Percentiles rank a stretch among this genome's conserved stretches.
Evolutionary conservation across 2,329 filamentous ascomycete species (phyloP).

Genomic region (Stagonosporopsis chrysanthemi): DNA sequence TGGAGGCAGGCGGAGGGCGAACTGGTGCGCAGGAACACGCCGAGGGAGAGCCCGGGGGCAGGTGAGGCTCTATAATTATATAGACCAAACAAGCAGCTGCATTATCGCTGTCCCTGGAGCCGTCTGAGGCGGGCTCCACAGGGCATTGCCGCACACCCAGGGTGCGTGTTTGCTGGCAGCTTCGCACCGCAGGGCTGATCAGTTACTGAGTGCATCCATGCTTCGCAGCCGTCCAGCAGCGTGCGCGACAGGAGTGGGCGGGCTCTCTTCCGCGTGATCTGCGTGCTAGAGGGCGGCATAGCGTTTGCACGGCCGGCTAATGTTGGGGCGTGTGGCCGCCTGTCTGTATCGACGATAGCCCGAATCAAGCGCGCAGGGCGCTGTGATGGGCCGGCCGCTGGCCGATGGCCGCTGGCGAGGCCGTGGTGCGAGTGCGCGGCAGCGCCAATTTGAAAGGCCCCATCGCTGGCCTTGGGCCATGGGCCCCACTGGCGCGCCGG

Average conservation of each 20-base stretch:
- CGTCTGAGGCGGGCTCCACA: neutral
- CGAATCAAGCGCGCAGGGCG: constrained; percentile 15
- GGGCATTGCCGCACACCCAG: neutral
- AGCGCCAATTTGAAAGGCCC: constrained; percentile 13
- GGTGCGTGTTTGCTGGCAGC: constrained; percentile 7
- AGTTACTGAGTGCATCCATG: constrained; percentile 22
- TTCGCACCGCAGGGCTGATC: neutral
- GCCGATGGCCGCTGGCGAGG: neutral
- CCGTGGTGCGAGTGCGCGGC: constrained; percentile 12
- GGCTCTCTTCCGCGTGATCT: constrained; percentile 40
- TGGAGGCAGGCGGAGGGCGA: constrained; percentile 19
- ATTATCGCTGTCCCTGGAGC: constrained; percentile 3
- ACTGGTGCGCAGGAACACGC: constrained; percentile 16
- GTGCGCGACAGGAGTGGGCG: constrained; percentile 37
- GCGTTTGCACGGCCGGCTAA: constrained; percentile 38
- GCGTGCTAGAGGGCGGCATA: constrained; percentile 29
- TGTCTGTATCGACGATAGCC: constrained; percentile 1
- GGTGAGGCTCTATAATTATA: neutral
- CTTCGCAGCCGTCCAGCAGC: constrained; percentile 11
- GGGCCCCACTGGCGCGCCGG: constrained; percentile 25
- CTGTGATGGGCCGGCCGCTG: constrained; percentile 16
- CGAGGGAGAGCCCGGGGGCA: neutral
- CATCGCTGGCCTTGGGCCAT: neutral
- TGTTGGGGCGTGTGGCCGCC: constrained; percentile 10
- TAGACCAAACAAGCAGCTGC: constrained; percentile 2